A percentile compares a stretch with the other conserved stretches of the same genome.
phyloP scores from a whole-genome alignment of 2,329 filamentous ascomycete genomes.

The Fusarium brachygibbosum region DNA sequence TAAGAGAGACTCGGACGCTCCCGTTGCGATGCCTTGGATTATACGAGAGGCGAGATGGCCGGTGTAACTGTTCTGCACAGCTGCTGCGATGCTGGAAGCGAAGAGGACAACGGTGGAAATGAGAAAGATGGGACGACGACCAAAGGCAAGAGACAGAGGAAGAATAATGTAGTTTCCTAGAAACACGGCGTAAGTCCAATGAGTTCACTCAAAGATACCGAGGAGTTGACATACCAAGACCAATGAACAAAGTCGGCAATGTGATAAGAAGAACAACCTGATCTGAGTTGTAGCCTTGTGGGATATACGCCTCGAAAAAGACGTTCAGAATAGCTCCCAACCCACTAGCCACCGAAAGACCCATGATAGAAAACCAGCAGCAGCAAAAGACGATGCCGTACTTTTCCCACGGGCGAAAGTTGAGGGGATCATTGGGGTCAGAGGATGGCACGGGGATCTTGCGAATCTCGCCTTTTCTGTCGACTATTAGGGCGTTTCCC shows the following conservation, averaged over 20 bases:
- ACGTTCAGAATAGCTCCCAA: conserved; percentile 17
- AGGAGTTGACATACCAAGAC: not conserved
- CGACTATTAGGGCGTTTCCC: conserved; percentile 16
- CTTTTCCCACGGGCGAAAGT: conserved; percentile 18
- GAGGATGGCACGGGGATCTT: conserved; percentile 22
- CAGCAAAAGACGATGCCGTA: conserved; percentile 25
- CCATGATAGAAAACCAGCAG: conserved; percentile 27
- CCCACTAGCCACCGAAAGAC: conserved; percentile 8
- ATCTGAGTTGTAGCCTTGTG: conserved; percentile 12
- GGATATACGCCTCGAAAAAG: conserved; percentile 20
- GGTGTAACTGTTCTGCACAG: conserved; percentile 6
- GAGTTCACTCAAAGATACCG: accelerated
- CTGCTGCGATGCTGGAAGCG: conserved; percentile 7
- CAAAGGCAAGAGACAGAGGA: conserved; percentile 9
- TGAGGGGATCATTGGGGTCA: conserved; percentile 17
- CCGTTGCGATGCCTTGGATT: conserved; percentile 10
- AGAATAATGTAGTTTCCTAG: conserved; percentile 28
- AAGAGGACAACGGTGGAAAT: conserved; percentile 10
- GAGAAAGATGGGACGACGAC: conserved; percentile 19
- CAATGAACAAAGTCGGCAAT: conserved; percentile 14
- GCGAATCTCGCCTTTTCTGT: conserved; percentile 14
- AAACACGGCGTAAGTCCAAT: not conserved
- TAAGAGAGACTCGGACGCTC: conserved; percentile 13
- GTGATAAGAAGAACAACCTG: conserved; percentile 21
- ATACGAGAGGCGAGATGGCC: conserved; percentile 14